A percentile compares a stretch with the other conserved stretches of the same genome.
phyloP scores from a whole-genome alignment of 2,329 filamentous ascomycete species.

The Pseudonectria foliicola region DNA sequence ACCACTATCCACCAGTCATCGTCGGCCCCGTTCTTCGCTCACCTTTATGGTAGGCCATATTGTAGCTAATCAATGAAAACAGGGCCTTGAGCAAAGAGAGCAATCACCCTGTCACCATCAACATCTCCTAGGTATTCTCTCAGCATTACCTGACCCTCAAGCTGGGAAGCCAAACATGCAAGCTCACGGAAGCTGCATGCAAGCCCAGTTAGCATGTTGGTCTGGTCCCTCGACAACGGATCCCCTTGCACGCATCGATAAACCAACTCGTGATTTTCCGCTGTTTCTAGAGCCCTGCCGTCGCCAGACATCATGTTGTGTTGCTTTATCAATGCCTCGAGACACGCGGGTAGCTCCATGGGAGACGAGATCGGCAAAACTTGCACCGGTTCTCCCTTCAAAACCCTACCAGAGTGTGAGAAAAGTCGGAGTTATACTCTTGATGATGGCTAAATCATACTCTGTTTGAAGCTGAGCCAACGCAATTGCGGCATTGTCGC shows the following conservation, averaged over 20 bases:
- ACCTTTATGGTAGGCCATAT: not conserved
- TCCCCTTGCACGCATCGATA: conserved; percentile 21
- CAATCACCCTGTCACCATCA: conserved; percentile 23
- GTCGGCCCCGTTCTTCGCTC: no score
- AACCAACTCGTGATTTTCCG: conserved; percentile 8
- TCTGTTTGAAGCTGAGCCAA: conserved; percentile 39
- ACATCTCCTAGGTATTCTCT: conserved; percentile 21
- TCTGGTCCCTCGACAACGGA: conserved; percentile 18
- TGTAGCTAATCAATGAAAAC: conserved; percentile 1
- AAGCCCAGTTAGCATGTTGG: conserved; percentile 23
- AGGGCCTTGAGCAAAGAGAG: conserved; percentile 22
- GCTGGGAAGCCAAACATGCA: conserved; percentile 13
- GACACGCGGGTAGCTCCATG: conserved; percentile 27
- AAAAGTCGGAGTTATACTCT: not conserved
- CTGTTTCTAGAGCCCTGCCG: not conserved
- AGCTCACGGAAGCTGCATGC: conserved; percentile 21
- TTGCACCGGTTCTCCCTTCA: conserved; percentile 28
- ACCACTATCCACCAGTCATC: no score
- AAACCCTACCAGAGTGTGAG: conserved; percentile 21
- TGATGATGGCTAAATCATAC: conserved; percentile 22
- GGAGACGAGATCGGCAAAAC: conserved; percentile 35
- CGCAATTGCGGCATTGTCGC: conserved; percentile 22
- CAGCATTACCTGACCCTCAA: conserved; percentile 14
- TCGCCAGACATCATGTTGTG: not conserved
- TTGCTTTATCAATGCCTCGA: conserved; percentile 32